Evolutionary conservation across 1,284 basidiomycete genomes (phyloP), one percentile per base, ranked within the genome.

Genomic region (Erythrobasidium hasegawianum): DNA sequence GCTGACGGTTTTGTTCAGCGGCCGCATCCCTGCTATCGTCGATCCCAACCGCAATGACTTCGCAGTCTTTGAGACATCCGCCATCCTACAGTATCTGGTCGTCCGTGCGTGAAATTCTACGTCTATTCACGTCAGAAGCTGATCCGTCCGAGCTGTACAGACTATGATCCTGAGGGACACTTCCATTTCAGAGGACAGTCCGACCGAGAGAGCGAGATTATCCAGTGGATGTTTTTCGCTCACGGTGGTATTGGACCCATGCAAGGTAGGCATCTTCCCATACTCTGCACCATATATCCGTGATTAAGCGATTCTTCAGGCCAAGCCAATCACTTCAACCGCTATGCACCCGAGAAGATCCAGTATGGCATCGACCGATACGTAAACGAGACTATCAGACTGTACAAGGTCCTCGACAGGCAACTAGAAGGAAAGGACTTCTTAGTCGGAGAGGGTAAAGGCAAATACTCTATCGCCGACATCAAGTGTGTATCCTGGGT

Each of bases 141-240:
- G n/a, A n/a, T n/a, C n/a, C n/a, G n/a, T n/a, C n/a, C n/a, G n/a
- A n/a, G n/a, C 33, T 33, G 11, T 33, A 5, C 33, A 33, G 33
- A 67, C 27, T 71, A 73, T 69, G 78, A 79, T 69, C 71, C 69
- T 64, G 81, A 85, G 22, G 75, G 78, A 75, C 83, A 82, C 71
- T 83, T 87, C 71, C 81, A 78, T 70, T 86, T 84, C 74, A 78
- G 81, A 41, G 84, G 72, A 70, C 83, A 74, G 18, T 80, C 81
- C 11, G 79, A 81, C 69, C 79, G 70, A 72, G 71, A 74, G 45
- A 85, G 83, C 73, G 82, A 86, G 75, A 81, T 84, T 75, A 73
- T 87, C 18, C 86, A 87, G 73, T 91, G 88, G 89, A 85, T 90
- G 54, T 88, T 89, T 78, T 90, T 87, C 41, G 77, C 85, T 83